phyloP scores from a whole-genome alignment of 116 monocot species.

The Zostera marina region DNA sequence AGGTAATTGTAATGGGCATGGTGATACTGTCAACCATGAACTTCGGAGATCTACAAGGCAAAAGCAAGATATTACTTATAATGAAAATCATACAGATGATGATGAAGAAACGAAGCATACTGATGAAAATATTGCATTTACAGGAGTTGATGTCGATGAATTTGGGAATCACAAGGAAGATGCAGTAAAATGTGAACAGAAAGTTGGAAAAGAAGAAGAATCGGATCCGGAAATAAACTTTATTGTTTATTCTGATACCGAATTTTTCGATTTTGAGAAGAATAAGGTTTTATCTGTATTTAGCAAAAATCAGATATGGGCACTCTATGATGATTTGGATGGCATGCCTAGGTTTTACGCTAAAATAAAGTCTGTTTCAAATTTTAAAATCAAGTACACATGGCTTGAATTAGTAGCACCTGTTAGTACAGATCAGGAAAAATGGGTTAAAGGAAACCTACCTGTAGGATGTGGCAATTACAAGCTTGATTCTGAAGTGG shows the following conservation, averaged over 20 bases:
- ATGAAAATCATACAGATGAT: constrained; percentile 28
- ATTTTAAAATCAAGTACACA: constrained; percentile 41
- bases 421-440: constrained; percentile 7
- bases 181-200: background rate
- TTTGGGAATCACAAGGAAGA: constrained; percentile 5
- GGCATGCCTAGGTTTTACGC: constrained; percentile 92
- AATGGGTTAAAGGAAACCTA: constrained; percentile 28
- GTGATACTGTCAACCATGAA: constrained; percentile 5
- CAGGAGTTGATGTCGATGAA: background rate
- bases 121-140: background rate
- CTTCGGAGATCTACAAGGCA: constrained; percentile 36
- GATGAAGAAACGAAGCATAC: background rate
- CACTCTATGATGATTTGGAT: constrained; percentile 78
- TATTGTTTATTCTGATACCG: constrained; percentile 46
- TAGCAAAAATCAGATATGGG: constrained; percentile 68
- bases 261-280: constrained; percentile 14
- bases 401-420: constrained; percentile 56
- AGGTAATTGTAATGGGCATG: constrained; percentile 5
- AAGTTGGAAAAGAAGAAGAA: background rate
- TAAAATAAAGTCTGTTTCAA: constrained; percentile 13
- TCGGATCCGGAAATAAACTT: background rate
- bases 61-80: constrained; percentile 37
- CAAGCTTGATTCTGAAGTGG: constrained; percentile 23
- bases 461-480: constrained; percentile 71
- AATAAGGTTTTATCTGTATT: constrained; percentile 25